phyloP scores from a whole-genome alignment of 257 asterid genomes.

The Pogostemon cablin region DNA sequence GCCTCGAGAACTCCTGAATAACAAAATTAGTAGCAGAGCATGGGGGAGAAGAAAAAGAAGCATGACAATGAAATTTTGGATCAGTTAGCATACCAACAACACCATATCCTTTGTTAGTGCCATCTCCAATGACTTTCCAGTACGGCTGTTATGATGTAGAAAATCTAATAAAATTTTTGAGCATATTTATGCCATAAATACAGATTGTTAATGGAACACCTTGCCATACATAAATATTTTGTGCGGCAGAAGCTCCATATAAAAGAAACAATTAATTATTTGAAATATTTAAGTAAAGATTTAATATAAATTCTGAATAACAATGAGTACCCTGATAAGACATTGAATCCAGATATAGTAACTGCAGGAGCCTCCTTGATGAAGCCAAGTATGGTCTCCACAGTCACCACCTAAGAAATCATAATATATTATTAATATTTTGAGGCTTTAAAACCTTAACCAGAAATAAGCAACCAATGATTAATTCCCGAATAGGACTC shows the following conservation, averaged over 20 bases:
- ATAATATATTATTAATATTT: conserved; percentile 13
- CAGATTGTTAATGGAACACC: neutral
- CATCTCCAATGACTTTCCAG: conserved; percentile 93
- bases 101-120: conserved; percentile 72
- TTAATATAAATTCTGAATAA: conserved; percentile 8
- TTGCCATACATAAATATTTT: neutral
- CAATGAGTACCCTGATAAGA: conserved; percentile 77
- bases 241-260: conserved; percentile 17
- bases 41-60: conserved; percentile 10
- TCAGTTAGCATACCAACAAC: conserved; percentile 69
- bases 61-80: conserved; percentile 25
- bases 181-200: conserved; percentile 12
- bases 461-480: conserved; percentile 10
- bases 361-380: conserved; percentile 82
- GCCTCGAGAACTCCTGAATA: conserved; percentile 88
- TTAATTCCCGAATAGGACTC: conserved; percentile 16
- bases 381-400: conserved; percentile 79
- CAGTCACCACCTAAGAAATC: conserved; percentile 53
- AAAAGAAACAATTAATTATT: conserved; percentile 19
- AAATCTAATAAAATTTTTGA: conserved; percentile 28
- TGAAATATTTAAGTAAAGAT: conserved; percentile 24
- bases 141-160: conserved; percentile 65
- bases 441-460: conserved; percentile 21
- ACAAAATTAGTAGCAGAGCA: conserved; percentile 30
- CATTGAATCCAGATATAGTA: conserved; percentile 69